phyloP scores from a whole-genome alignment of 208 protist species.

The Wallacemonas collosoma region DNA sequence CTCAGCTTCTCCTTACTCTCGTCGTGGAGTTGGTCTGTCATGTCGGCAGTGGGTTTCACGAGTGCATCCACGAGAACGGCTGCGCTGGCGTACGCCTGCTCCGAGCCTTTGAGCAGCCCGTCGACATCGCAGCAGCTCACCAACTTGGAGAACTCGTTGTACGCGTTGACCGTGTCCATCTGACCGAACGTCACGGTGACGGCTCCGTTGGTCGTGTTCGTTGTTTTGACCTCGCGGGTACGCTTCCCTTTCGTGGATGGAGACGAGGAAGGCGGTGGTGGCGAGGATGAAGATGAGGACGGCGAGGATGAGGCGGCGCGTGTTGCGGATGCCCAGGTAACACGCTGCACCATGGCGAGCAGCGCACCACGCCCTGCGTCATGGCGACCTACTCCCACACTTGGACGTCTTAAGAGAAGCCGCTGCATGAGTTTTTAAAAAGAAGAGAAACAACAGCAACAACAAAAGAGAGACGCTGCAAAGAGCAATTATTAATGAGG shows the following conservation, averaged over 20 bases:
- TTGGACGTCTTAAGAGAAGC: conserved; percentile 2
- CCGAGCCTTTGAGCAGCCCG: conserved; percentile 63
- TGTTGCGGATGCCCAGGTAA: too few relatives aligned
- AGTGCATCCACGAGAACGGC: conserved; percentile 45
- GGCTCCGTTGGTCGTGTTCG: conserved; percentile 21
- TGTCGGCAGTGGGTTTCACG: conserved; percentile 20
- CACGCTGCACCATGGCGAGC: too few relatives aligned
- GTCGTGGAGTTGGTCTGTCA: conserved; percentile 8
- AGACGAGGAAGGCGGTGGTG: not conserved
- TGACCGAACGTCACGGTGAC: conserved; percentile 38
- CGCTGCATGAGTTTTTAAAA: conserved; percentile 19
- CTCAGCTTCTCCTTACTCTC: conserved; percentile 10
- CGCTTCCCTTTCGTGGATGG: not conserved
- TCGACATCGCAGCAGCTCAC: conserved; percentile 52
- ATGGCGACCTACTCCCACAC: not conserved
- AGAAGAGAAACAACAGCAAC: too few relatives aligned
- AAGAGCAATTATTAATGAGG: conserved; percentile 5
- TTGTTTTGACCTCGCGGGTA: not conserved
- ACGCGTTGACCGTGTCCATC: conserved; percentile 35
- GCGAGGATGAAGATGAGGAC: conserved; percentile 9
- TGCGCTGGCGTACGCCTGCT: conserved; percentile 72
- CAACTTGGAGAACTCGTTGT: conserved; percentile 46
- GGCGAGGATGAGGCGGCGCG: not conserved
- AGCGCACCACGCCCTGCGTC: not conserved
- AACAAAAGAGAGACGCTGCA: conserved; percentile 6